Conservation (phyloP, 2,329 filamentous ascomycete species). For the Colletotrichum trifolii region DNA sequence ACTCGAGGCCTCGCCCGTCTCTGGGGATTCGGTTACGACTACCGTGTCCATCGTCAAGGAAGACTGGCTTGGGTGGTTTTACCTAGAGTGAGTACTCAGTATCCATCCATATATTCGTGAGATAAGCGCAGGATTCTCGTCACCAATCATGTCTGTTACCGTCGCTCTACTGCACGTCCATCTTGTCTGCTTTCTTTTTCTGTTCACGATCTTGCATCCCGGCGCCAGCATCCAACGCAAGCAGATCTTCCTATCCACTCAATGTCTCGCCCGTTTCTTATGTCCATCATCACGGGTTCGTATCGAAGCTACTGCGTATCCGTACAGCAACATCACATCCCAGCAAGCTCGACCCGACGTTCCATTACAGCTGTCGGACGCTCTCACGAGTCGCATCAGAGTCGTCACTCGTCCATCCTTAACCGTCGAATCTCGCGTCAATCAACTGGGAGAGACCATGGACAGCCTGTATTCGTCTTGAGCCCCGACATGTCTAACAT, state of each 20-base stretch:
- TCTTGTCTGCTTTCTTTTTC: constrained; percentile 20
- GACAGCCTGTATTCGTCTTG: background rate
- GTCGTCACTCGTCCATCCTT: constrained; percentile 11
- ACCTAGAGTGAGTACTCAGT: too few species aligned
- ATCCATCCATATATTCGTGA: too few species aligned
- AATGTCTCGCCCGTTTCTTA: constrained; percentile 14
- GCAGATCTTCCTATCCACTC: constrained; percentile 7
- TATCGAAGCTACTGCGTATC: background rate
- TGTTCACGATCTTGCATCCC: constrained; percentile 14
- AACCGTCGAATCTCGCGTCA: background rate
- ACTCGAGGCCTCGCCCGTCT: too few species aligned
- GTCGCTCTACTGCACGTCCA: constrained; percentile 6
- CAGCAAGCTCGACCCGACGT: background rate
- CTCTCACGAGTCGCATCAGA: constrained; percentile 12
- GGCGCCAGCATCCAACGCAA: constrained; percentile 4
- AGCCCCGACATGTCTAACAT: background rate
- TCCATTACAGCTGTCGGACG: too few species aligned
- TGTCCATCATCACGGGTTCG: constrained; percentile 21
- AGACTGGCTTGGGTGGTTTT: background rate
- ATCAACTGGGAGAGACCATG: constrained; percentile 11
- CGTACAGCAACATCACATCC: background rate
- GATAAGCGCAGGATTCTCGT: background rate
- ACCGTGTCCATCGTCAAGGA: constrained; percentile 10
- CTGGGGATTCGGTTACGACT: too few species aligned
- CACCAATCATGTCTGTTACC: constrained; percentile 16